Percentiles rank a stretch among this genome's conserved stretches.
These are phyloP conservation scores for Echium plantagineum DNA, from an alignment of 257 asterid genomes.

Conservation along the genomic window DNA sequence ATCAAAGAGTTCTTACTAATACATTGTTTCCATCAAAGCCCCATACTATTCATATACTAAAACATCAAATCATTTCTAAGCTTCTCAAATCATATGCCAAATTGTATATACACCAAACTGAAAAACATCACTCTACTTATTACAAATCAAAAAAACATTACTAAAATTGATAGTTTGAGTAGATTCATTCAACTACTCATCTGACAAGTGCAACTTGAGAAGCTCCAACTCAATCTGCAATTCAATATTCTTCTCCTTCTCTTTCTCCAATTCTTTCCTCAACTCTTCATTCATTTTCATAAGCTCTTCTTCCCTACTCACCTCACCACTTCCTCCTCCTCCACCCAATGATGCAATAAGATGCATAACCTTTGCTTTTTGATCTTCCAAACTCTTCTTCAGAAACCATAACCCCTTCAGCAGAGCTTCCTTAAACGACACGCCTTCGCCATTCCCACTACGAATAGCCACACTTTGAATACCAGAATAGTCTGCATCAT, in stretches of 20 bases:
- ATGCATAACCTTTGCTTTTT: constrained; percentile 33
- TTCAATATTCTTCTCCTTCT: constrained; percentile 39
- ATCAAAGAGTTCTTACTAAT: too few species aligned
- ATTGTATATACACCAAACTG: too few species aligned
- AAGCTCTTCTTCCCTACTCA: constrained; percentile 35
- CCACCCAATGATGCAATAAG: constrained; percentile 30
- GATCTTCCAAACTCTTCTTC: constrained; percentile 49
- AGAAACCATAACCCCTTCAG: constrained; percentile 28
- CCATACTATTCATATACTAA: too few species aligned
- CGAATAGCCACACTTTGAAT: background rate
- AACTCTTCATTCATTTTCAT: constrained; percentile 32
- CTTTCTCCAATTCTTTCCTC: constrained; percentile 40
- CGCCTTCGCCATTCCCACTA: background rate
- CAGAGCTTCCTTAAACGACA: constrained; percentile 17
- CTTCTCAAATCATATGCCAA: too few species aligned
- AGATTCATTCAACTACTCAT: constrained; percentile 6
- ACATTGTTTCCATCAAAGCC: too few species aligned
- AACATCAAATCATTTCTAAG: too few species aligned
- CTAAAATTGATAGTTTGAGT: too few species aligned
- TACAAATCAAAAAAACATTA: too few species aligned
- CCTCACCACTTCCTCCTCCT: constrained; percentile 19
- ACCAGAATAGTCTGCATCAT: background rate
- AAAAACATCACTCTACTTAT: too few species aligned
- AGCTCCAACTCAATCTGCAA: constrained; percentile 42
- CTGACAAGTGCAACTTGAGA: constrained; percentile 29